A percentile compares a stretch with the other conserved stretches of the same genome.
Evolutionary conservation across 1,284 basidiomycete species (phyloP).

Genomic region (Phaffia rhodozyma): DNA sequence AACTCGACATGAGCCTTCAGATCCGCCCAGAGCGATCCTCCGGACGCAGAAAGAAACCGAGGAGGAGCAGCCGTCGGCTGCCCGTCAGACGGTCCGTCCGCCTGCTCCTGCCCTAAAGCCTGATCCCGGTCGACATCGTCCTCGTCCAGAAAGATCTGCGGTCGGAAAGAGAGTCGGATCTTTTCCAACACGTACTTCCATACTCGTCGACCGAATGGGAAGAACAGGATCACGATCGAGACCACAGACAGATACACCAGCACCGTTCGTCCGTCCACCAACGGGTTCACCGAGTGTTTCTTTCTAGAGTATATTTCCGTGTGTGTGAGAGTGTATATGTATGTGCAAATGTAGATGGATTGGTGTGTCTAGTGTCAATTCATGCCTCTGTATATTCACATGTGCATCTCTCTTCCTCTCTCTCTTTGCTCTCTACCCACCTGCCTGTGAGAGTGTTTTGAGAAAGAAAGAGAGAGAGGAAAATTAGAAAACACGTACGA

Average conservation of each 20-base stretch:
- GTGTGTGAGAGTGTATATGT: no score
- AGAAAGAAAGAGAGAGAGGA: no score
- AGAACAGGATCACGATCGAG: slow-evolving; percentile 5
- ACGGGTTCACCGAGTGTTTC: background rate
- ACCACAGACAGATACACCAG: slow-evolving; percentile 8
- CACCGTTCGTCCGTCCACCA: background rate
- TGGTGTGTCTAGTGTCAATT: no score
- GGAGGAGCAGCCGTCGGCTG: slow-evolving; percentile 1
- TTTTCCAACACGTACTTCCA: no score
- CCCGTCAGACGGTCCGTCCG: background rate
- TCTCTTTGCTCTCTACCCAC: no score
- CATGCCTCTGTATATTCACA: no score
- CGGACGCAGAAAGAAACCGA: background rate
- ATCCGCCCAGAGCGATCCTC: background rate
- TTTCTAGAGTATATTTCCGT: no score
- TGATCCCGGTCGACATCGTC: background rate
- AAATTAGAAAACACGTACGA: no score
- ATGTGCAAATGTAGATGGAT: no score
- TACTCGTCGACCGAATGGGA: background rate
- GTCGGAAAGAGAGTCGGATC: background rate
- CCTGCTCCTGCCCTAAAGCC: background rate
- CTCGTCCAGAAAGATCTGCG: background rate
- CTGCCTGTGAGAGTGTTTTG: no score
- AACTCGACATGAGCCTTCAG: background rate
- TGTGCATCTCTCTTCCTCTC: no score